Base-by-base conservation (phyloP, 2,329 filamentous ascomycete genomes). In the Didymella pomorum region DNA sequence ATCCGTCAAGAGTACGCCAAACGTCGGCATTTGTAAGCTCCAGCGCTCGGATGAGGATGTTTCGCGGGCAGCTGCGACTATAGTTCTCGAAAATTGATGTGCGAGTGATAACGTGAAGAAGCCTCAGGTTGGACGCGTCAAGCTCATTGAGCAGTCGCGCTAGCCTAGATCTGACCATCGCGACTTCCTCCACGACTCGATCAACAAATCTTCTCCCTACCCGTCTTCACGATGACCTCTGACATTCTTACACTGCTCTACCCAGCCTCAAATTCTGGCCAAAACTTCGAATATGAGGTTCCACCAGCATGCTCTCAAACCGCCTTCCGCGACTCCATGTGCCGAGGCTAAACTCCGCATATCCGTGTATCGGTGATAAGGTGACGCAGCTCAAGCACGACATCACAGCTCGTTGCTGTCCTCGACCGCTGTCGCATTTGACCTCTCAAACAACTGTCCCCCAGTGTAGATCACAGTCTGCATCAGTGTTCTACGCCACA, bases 341-440 rank as follows among this genome's bases (percentile, higher is more conserved):
- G 46, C 63, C 65, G 64, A 68, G 62, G 50, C 52, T 63, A 62
- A 52, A 50, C 45, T 51, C 55, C 49, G 45, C 50, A 50, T 58
- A 35, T 58, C 49, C 48, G 47, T 45, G 29, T 51, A 52, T 55
- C 58, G 61, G 35, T 39, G 37, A 61, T 61, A 61, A 58, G 46
- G 58, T 43, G 46, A 53, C 50, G 51, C 53, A 43, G 54, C 45
- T 31, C 31, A 16, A 56, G 53, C 46, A 56, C 53, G 46, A 50
- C 53, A 45, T 51, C 47, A 41, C 46, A 45, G 45, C 23, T 46
- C 39, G 10, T 28, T 33, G 18, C 20, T 21, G 26, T 37, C 28
- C 31, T 37, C 41, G 7, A 20, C 14, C 16, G 12, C 41, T 8
- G 6, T 35, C n/a, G 23, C 21, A 4, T 26, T 20, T 12, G 20